Conservation (phyloP, 208 protist genomes). For the Balamuthia mandrillaris region DNA sequence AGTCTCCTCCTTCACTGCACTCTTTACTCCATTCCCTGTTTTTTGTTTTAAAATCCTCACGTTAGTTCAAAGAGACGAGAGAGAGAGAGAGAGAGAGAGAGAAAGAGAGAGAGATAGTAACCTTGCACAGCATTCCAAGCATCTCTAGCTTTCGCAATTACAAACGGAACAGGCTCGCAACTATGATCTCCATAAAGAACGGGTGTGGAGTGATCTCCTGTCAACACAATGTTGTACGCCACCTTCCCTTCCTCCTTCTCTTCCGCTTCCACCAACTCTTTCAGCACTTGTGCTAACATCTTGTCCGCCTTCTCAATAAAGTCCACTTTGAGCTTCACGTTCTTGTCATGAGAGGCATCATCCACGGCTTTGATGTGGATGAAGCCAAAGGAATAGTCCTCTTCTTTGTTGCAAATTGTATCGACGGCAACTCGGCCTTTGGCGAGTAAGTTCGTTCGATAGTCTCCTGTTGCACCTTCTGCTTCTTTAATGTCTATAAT, state of each 20-base stretch:
- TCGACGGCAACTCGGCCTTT: conserved; percentile 52
- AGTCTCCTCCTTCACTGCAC: too few relatives aligned
- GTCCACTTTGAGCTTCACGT: conserved; percentile 26
- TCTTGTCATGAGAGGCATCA: conserved; percentile 70
- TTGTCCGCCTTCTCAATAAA: conserved; percentile 66
- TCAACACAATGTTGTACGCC: conserved; percentile 57
- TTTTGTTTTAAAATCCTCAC: too few relatives aligned
- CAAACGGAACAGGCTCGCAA: conserved; percentile 73
- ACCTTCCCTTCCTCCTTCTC: background rate
- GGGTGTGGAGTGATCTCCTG: conserved; percentile 75
- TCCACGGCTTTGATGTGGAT: conserved; percentile 74
- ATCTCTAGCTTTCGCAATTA: conserved; percentile 50
- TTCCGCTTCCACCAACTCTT: too few relatives aligned
- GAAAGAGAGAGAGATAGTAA: too few relatives aligned
- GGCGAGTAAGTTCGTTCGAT: conserved; percentile 63
- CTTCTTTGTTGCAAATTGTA: background rate
- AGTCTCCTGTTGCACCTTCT: conserved; percentile 69
- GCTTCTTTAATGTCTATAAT: conserved; percentile 53
- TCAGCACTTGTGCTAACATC: too few relatives aligned
- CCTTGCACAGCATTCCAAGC: too few relatives aligned
- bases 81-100: too few relatives aligned
- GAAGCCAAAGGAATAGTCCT: conserved; percentile 71
- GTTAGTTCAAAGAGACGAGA: too few relatives aligned
- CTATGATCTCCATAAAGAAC: conserved; percentile 63
- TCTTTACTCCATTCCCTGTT: background rate